phyloP scores from a whole-genome alignment of 2,329 filamentous ascomycete species.

The Fusarium anthophilum region DNA sequence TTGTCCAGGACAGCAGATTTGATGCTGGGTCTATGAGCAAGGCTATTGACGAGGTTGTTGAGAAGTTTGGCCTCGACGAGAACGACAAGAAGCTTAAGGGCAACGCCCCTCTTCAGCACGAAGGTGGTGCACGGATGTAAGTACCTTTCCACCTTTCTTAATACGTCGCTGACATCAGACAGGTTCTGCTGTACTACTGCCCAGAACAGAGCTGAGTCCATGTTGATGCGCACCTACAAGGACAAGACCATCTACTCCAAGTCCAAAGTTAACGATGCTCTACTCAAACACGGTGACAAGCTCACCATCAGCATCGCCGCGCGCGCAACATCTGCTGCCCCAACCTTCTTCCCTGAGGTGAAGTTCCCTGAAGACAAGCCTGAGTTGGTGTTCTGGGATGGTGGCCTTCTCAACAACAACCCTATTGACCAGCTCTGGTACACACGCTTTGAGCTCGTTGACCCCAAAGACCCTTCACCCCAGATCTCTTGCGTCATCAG shows the following conservation, averaged over 20 bases:
- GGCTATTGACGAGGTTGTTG: slow-evolving; percentile 24
- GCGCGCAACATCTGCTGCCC: slow-evolving; percentile 29
- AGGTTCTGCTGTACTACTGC: slow-evolving; percentile 23
- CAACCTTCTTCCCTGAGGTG: slow-evolving; percentile 31
- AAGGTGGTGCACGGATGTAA: slow-evolving; percentile 11
- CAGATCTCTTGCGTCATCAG: slow-evolving; percentile 24
- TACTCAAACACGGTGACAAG: slow-evolving; percentile 3
- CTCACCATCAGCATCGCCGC: slow-evolving; percentile 34
- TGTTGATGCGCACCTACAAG: slow-evolving; percentile 24
- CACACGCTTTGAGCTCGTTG: slow-evolving; percentile 28
- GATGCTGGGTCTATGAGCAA: slow-evolving; percentile 14
- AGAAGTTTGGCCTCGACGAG: slow-evolving; percentile 24
- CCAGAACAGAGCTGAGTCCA: slow-evolving; percentile 28
- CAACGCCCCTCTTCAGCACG: slow-evolving; percentile 22
- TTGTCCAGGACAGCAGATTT: slow-evolving; percentile 25
- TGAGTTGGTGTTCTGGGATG: slow-evolving; percentile 27
- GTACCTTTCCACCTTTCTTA: background rate
- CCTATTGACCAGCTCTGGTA: slow-evolving; percentile 36
- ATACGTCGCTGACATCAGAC: background rate
- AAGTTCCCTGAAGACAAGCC: slow-evolving; percentile 5
- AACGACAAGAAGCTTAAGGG: slow-evolving; percentile 27
- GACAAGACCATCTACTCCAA: slow-evolving; percentile 9
- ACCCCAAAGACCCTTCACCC: background rate
- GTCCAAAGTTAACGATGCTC: slow-evolving; percentile 22
- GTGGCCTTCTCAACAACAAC: slow-evolving; percentile 34